Base-by-base conservation (phyloP, 164 flowering plant genomes). In the Vitis labrusca region DNA sequence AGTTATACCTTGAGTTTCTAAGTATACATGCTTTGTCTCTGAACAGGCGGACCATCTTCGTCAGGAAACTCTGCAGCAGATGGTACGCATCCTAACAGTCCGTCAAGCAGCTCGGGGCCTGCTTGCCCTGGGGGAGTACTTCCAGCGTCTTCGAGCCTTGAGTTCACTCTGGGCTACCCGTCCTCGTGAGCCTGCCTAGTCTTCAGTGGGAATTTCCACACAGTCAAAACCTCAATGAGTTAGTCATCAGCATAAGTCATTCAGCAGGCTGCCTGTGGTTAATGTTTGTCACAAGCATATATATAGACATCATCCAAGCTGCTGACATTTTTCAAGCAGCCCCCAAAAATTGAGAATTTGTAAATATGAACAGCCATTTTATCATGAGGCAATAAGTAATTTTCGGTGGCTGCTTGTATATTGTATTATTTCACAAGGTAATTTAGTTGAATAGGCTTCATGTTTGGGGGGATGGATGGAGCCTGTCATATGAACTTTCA, bases 31-130 rank as follows among this genome's bases (percentile, higher is more conserved):
- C 12, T 27, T 47, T 29, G 68, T 52, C 50, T 64, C 9, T 12
- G 27, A 68, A 74, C 86, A 93, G 98, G 98, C 98, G 10, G 98
- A 93, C 73, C 87, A 93, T 75, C 86, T 93, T 59, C 91, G 97
- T 8, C 88, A 83, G 68, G 89, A 81, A 76, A 84, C 94, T 7
- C 75, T 93, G 70, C 86, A 80, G 72, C 97, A 87, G 73, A 88
- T 91, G 89, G 72, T 71, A 15, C 81, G 78, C 54, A 88, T 89
- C 72, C 79, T 94, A 32, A 94, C 96, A 16, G 79, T 76, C 14
- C 89, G 91, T 14, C 97, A 94, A 82, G 86, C 94, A 59, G 98
- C 97, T 37, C 81, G 86, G 63, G 91, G 88, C 49, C 78, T 94
- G 77, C 85, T 94, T 48, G 91, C 88, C 10, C 75, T 91, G 67